phyloP scores from a whole-genome alignment of 768 basidiomycete species.

The Boletus sensibilis region DNA sequence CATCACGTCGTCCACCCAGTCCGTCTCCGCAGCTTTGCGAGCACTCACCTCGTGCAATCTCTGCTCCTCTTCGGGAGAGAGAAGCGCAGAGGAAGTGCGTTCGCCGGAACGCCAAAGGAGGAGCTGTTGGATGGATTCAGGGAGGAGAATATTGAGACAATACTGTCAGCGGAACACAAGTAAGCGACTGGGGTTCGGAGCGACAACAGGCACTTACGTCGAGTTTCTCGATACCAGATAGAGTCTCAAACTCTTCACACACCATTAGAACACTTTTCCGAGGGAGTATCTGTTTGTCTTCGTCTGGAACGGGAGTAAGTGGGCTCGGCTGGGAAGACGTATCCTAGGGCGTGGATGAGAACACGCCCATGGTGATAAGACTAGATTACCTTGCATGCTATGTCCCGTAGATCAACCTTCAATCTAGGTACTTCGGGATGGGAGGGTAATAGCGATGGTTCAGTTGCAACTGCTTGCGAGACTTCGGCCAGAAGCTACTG shows the following conservation, averaged over 20 bases:
- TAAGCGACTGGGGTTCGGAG: neutral
- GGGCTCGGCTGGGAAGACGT: constrained; percentile 19
- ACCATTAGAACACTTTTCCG: constrained; percentile 28
- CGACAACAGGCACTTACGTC: constrained; percentile 38
- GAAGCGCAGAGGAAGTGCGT: constrained; percentile 49
- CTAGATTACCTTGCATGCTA: constrained; percentile 11
- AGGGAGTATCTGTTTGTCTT: neutral
- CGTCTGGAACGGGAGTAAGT: constrained; percentile 20
- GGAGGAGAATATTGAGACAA: constrained; percentile 67
- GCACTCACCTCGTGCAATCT: constrained; percentile 50
- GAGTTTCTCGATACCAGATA: constrained; percentile 48
- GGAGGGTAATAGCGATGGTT: constrained; percentile 26
- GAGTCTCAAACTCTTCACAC: constrained; percentile 43
- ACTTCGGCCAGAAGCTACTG: constrained; percentile 29
- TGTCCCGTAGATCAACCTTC: constrained; percentile 10
- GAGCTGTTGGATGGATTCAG: constrained; percentile 69
- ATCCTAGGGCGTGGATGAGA: constrained; percentile 15
- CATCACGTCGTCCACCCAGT: constrained; percentile 69
- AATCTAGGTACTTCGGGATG: constrained; percentile 24
- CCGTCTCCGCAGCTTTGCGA: constrained; percentile 49
- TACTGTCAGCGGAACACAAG: constrained; percentile 44
- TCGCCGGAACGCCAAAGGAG: constrained; percentile 68
- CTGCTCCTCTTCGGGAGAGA: constrained; percentile 54
- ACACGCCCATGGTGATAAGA: neutral
- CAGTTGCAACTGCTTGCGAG: constrained; percentile 30